Conservation (phyloP, 2,329 filamentous ascomycete species). For the Paecilomyces dactylethromorphus region DNA sequence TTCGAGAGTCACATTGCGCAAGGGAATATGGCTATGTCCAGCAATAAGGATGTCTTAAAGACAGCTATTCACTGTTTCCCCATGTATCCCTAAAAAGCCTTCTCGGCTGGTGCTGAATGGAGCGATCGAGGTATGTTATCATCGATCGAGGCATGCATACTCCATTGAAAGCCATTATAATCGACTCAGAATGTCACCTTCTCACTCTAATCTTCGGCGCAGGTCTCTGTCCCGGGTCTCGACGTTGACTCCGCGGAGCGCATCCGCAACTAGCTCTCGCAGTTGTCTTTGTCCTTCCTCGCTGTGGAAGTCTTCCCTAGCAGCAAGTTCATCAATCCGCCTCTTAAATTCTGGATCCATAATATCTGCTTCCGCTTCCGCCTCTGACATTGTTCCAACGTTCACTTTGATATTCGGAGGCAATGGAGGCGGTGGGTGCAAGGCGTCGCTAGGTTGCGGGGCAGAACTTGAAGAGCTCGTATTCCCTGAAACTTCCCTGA, state of each 20-base stretch:
- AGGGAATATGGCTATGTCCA: not conserved
- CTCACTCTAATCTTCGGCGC: slow-evolving; percentile 54
- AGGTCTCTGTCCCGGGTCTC: slow-evolving; percentile 58
- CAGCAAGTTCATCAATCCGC: slow-evolving; percentile 82
- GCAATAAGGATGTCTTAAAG: not conserved
- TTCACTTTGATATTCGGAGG: slow-evolving; percentile 74
- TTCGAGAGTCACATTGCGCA: not conserved
- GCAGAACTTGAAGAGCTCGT: slow-evolving; percentile 15
- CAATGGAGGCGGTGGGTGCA: slow-evolving; percentile 52
- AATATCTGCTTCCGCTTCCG: slow-evolving; percentile 50
- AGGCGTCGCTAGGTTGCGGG: slow-evolving; percentile 22
- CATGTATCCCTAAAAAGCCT: not conserved
- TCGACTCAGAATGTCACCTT: not conserved
- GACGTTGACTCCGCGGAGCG: slow-evolving; percentile 60
- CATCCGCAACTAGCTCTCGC: slow-evolving; percentile 72
- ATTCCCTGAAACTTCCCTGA: slow-evolving; percentile 39
- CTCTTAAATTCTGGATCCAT: slow-evolving; percentile 77
- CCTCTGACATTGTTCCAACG: slow-evolving; percentile 64
- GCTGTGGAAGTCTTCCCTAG: slow-evolving; percentile 74
- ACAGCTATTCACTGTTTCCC: not conserved
- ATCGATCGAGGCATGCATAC: not conserved
- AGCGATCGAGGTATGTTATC: not conserved
- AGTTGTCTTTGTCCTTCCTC: slow-evolving; percentile 74
- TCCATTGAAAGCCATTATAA: not conserved
- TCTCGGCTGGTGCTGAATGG: not conserved